Evolutionary conservation across 1,284 basidiomycete genomes (phyloP), one percentile per base, ranked within the genome.

Genomic region (Boletus semigastroideus): DNA sequence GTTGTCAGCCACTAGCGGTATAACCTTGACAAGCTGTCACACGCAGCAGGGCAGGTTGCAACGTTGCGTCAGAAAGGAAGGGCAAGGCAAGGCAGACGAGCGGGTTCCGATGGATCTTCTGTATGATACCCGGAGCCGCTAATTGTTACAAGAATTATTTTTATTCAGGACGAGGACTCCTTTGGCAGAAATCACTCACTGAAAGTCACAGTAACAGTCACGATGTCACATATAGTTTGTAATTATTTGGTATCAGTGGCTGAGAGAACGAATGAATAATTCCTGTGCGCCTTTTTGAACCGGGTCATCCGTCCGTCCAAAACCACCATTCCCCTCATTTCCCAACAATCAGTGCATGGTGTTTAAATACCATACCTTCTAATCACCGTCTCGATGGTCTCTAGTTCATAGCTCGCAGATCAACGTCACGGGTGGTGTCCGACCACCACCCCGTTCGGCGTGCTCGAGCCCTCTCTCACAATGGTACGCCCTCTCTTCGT

Each of bases 281-380:
- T n/a, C n/a, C n/a, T n/a, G n/a, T n/a, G n/a, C n/a, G n/a, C n/a
- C n/a, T n/a, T n/a, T n/a, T n/a, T n/a, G n/a, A n/a, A n/a, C n/a
- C 62, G 67, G 69, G 70, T 75, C 74, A 77, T 78, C n/a, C 76
- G 62, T 53, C 69, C 56, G 73, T 74, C 75, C 75, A 77, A 75
- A 77, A 46, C 55, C 52, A 53, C 52, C 30, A 31, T 55, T 65
- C 58, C 19, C 10, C 16, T 37, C 60, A 50, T 53, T 66, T 37
- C 17, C 22, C n/a, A n/a, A 22, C 22, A 22, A 22, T 22, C 19
- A 10, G 59, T 68, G 68, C 61, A 74, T 74, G 72, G 69, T 73
- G 70, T 69, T 72, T 72, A 71, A 72, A 71, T 67, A 67, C 70
- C 54, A 71, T 67, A 67, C 70, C 54, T 62, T 61, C 49, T 52